A percentile compares a stretch with the other conserved stretches of the same genome.
Conservation (phyloP, 2,329 filamentous ascomycete genomes). For the Cryphonectria japonica region DNA sequence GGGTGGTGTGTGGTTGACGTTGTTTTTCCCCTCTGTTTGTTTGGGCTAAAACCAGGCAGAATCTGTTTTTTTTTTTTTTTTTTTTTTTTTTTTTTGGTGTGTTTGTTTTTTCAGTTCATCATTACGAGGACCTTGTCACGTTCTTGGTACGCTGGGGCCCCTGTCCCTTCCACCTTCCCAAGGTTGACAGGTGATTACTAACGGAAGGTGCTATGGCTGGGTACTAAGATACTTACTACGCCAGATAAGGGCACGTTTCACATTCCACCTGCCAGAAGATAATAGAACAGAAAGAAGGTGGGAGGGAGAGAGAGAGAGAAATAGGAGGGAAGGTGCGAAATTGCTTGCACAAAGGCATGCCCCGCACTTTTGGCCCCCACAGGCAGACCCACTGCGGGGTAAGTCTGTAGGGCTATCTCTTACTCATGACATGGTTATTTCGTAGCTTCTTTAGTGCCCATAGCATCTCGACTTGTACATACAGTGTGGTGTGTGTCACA, state of each 20-base stretch:
- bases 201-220: not conserved
- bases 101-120: not conserved
- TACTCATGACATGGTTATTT: not conserved
- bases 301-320: too few species aligned
- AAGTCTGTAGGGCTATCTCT: not conserved
- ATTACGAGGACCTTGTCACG: not conserved
- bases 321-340: not conserved
- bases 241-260: not conserved
- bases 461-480: not conserved
- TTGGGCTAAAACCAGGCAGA: not conserved
- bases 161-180: too few species aligned
- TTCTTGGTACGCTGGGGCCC: not conserved
- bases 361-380: constrained; percentile 27
- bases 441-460: not conserved
- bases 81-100: not conserved
- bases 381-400: not conserved
- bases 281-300: not conserved
- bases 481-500: not conserved
- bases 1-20: not conserved
- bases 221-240: not conserved
- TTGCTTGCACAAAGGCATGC: constrained; percentile 6
- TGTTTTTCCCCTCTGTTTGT: not conserved
- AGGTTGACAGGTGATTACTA: not conserved
- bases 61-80: too few species aligned
- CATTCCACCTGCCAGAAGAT: not conserved